Evolutionary conservation across 192 early-diverging fungal species (phyloP).

Genomic region (Cetraspora pellucida): DNA sequence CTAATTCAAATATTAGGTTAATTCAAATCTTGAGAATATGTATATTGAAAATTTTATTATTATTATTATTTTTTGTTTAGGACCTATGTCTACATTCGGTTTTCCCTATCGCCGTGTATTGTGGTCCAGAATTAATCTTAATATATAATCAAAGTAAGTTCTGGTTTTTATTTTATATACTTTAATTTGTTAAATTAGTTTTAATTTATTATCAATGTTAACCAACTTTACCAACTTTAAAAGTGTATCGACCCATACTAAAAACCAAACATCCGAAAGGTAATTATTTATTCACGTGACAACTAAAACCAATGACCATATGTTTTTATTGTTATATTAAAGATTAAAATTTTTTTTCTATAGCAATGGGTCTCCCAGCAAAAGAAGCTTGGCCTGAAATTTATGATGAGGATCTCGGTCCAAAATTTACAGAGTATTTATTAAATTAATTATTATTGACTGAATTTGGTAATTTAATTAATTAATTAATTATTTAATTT

Average conservation of each 20-base stretch:
- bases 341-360: neutral
- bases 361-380: constrained; percentile 41
- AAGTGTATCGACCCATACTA: constrained; percentile 40
- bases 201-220: neutral
- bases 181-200: neutral
- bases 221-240: neutral
- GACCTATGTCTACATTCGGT: constrained; percentile 5
- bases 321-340: too few relatives aligned
- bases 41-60: too few relatives aligned
- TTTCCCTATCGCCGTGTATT: constrained; percentile 2
- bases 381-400: constrained; percentile 39
- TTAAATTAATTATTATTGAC: neutral
- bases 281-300: constrained; percentile 4
- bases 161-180: neutral
- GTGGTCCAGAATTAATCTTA: constrained; percentile 1
- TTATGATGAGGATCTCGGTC: constrained; percentile 38
- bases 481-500: too few relatives aligned
- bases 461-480: too few relatives aligned
- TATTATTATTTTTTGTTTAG: neutral
- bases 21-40: neutral
- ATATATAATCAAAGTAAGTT: constrained; percentile 31
- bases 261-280: constrained; percentile 45
- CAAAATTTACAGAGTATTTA: constrained; percentile 38
- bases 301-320: neutral
- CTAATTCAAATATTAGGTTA: neutral